Percentiles rank a stretch among this genome's conserved stretches.
Conservation (phyloP, 768 basidiomycete genomes). For the Psilocybe azurescens region DNA sequence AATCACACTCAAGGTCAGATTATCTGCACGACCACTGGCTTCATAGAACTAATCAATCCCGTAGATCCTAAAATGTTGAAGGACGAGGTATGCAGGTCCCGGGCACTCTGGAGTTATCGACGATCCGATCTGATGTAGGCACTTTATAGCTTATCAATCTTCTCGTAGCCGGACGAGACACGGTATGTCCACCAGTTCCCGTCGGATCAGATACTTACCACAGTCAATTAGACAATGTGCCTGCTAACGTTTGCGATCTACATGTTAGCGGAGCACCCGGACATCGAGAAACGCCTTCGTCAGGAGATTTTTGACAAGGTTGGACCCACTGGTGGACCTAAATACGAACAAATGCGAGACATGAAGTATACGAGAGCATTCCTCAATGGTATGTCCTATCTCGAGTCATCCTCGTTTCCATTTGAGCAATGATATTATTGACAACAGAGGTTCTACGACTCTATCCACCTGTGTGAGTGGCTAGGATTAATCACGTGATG, state of each 20-base stretch:
- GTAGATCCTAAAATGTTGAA: conserved; percentile 39
- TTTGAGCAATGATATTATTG: neutral
- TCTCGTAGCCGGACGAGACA: conserved; percentile 60
- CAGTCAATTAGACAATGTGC: conserved; percentile 38
- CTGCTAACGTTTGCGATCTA: conserved; percentile 49
- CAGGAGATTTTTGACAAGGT: conserved; percentile 45
- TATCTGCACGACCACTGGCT: neutral
- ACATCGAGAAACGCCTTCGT: conserved; percentile 40
- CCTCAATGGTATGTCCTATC: conserved; percentile 31
- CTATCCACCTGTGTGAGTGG: conserved; percentile 37
- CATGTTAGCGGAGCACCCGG: conserved; percentile 47
- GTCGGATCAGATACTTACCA: neutral
- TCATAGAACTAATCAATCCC: neutral
- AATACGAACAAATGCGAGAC: conserved; percentile 48
- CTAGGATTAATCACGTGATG: conserved; percentile 21
- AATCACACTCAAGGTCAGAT: conserved; percentile 40
- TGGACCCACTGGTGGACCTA: conserved; percentile 41
- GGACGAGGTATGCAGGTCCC: conserved; percentile 33
- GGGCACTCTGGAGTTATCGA: neutral
- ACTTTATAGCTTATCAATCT: conserved; percentile 44
- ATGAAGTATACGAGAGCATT: conserved; percentile 45
- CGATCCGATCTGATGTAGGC: neutral
- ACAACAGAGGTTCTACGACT: conserved; percentile 46
- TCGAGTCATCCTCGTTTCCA: neutral
- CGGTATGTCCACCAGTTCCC: conserved; percentile 31